A percentile compares a stretch with the other conserved stretches of the same genome.
These are phyloP conservation scores for Viola odorata DNA, from an alignment of 345 rosid species.

Conservation along the genomic window DNA sequence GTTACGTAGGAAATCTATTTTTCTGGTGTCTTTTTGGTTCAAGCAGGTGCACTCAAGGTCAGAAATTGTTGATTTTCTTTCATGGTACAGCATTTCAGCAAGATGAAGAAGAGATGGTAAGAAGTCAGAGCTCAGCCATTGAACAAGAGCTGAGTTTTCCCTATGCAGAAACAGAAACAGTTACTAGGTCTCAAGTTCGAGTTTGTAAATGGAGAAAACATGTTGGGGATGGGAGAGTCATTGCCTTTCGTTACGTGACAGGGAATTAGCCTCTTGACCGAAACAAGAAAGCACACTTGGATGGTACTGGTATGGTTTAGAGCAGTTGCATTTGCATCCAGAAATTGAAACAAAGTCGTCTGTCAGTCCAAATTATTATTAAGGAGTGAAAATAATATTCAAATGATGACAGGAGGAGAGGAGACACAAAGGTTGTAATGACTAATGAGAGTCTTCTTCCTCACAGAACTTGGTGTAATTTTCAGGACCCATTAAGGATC, in stretches of 20 bases:
- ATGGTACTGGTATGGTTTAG: constrained; percentile 47
- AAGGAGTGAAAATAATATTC: no score
- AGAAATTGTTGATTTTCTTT: no score
- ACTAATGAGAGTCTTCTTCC: constrained; percentile 90
- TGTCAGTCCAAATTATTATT: no score
- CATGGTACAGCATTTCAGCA: constrained; percentile 10
- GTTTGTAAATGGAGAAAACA: no score
- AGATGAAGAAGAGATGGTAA: constrained; percentile 30
- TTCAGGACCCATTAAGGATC: constrained; percentile 64
- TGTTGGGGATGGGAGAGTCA: no score
- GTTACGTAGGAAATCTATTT: no score
- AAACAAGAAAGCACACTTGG: constrained; percentile 20
- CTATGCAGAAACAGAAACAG: no score
- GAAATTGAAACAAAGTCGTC: constrained; percentile 2
- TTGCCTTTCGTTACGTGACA: no score
- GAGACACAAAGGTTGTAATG: not conserved
- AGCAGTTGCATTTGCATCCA: constrained; percentile 37
- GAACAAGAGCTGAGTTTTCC: constrained; percentile 20
- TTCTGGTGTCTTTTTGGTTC: no score
- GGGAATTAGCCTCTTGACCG: no score
- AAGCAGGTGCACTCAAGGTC: no score
- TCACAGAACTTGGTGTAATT: constrained; percentile 87
- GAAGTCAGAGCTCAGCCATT: constrained; percentile 9
- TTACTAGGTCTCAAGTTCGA: no score
- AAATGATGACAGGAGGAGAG: not conserved